A percentile compares a stretch with the other conserved stretches of the same genome.
Evolutionary conservation across 805 yeast species (phyloP).

Genomic region (Wickerhamomyces pijperi): DNA sequence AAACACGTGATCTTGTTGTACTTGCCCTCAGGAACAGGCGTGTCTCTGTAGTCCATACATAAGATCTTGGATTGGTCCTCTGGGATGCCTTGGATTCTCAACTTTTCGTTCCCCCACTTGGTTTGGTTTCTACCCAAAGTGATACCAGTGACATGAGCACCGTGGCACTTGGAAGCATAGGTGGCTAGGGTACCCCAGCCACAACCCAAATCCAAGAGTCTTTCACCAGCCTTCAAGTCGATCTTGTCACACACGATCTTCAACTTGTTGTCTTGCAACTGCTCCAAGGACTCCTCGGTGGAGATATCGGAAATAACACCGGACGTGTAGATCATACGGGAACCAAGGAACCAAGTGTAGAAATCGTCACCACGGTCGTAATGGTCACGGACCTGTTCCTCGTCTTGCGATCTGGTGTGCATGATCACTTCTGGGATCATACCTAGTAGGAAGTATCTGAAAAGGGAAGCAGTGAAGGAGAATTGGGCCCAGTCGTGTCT

Average conservation of each 20-base stretch:
- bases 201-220: slow-evolving; percentile 77
- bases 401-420: slow-evolving; percentile 91
- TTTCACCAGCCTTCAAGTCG: slow-evolving; percentile 60
- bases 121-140: slow-evolving; percentile 89
- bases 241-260: slow-evolving; percentile 82
- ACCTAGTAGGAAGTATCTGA: slow-evolving; percentile 72
- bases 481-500: slow-evolving; percentile 89
- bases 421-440: slow-evolving; percentile 87
- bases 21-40: slow-evolving; percentile 59
- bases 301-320: slow-evolving; percentile 70
- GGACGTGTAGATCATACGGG: slow-evolving; percentile 88
- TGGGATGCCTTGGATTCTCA: slow-evolving; percentile 57
- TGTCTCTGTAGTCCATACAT: slow-evolving; percentile 83
- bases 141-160: slow-evolving; percentile 81
- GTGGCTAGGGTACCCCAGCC: slow-evolving; percentile 95
- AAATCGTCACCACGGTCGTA: slow-evolving; percentile 95
- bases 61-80: slow-evolving; percentile 63
- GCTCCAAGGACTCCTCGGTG: slow-evolving; percentile 62
- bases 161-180: slow-evolving; percentile 70
- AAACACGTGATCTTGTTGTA: slow-evolving; percentile 84
- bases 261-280: slow-evolving; percentile 82
- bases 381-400: slow-evolving; percentile 92
- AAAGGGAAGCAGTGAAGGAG: slow-evolving; percentile 65
- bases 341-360: slow-evolving; percentile 88
- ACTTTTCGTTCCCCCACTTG: slow-evolving; percentile 70